Percentiles rank a stretch among this genome's conserved stretches.
phyloP scores from a whole-genome alignment of 371 early-diverging fungal genomes.

The Mortierella sp. region DNA sequence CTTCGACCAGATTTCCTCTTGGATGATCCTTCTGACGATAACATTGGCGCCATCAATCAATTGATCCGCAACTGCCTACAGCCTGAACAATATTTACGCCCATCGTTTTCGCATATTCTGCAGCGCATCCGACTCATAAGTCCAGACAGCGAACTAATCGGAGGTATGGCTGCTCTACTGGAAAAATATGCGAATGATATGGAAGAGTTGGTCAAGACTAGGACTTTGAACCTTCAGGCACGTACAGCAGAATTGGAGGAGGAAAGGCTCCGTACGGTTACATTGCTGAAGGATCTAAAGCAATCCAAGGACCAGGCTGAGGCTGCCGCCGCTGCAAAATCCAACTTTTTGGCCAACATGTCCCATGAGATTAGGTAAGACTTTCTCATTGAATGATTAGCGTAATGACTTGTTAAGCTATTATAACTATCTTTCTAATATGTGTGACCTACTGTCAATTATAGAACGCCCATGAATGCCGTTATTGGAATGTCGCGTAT shows the following conservation, averaged over 20 bases:
- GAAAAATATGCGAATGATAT: constrained; percentile 68
- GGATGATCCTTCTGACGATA: constrained; percentile 57
- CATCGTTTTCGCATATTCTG: constrained; percentile 54
- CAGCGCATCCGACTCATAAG: constrained; percentile 59
- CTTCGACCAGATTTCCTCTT: constrained; percentile 47
- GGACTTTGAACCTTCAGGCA: constrained; percentile 63
- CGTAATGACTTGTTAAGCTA: too few relatives aligned
- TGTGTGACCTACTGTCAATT: not conserved
- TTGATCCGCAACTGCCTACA: constrained; percentile 61
- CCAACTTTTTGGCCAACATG: constrained; percentile 71
- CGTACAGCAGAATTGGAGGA: constrained; percentile 66
- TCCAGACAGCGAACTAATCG: constrained; percentile 63
- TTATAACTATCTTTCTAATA: too few relatives aligned
- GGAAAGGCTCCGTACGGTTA: constrained; percentile 60
- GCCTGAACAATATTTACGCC: constrained; percentile 55
- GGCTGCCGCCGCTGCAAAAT: constrained; percentile 65
- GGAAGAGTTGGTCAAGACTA: constrained; percentile 63
- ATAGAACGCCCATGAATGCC: constrained; percentile 66
- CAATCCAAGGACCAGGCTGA: constrained; percentile 66
- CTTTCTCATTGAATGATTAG: not conserved
- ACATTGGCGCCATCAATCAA: constrained; percentile 56
- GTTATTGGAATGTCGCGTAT: constrained; percentile 78
- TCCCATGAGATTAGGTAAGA: constrained; percentile 64
- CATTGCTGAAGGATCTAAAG: constrained; percentile 57
- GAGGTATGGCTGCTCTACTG: constrained; percentile 65